phyloP scores from a whole-genome alignment of 2,329 filamentous ascomycete genomes.

The Fusarium haematococcum region DNA sequence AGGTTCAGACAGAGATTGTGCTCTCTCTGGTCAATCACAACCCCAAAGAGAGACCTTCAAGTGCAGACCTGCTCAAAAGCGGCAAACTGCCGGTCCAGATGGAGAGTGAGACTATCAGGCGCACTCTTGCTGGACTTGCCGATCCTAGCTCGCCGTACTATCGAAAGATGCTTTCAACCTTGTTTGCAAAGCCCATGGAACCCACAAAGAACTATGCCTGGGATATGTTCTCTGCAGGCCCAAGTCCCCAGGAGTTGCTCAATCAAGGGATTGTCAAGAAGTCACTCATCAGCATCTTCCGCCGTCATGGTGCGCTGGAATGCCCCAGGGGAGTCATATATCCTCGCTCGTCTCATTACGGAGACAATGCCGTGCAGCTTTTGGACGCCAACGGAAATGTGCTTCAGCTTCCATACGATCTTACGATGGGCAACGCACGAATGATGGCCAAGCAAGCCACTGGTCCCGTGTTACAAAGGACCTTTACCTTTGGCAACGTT shows the following conservation, averaged over 20 bases:
- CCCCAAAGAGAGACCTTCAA: conserved; percentile 85
- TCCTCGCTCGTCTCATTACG: conserved; percentile 83
- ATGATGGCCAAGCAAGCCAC: conserved; percentile 78
- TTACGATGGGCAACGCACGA: conserved; percentile 89
- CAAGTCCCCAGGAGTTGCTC: conserved; percentile 71
- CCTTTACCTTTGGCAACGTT: conserved; percentile 88
- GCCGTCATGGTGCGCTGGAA: conserved; percentile 90
- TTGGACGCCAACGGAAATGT: conserved; percentile 88
- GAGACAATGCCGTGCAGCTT: conserved; percentile 78
- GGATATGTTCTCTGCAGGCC: conserved; percentile 73
- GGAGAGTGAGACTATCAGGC: conserved; percentile 90
- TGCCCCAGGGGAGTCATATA: conserved; percentile 80
- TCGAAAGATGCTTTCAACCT: conserved; percentile 85
- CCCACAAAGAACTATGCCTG: conserved; percentile 85
- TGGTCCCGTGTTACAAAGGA: conserved; percentile 75
- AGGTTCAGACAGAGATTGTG: conserved; percentile 83
- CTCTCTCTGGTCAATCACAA: conserved; percentile 83
- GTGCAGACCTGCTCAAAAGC: conserved; percentile 83
- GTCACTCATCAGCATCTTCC: conserved; percentile 81
- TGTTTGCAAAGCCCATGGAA: conserved; percentile 82
- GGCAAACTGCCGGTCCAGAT: conserved; percentile 91
- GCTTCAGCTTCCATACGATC: conserved; percentile 92
- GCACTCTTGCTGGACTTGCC: conserved; percentile 82
- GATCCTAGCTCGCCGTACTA: conserved; percentile 90
- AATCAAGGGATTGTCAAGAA: conserved; percentile 81